Base-by-base conservation (phyloP, 2,329 filamentous ascomycete genomes). In the Aspergillus phoenicis region DNA sequence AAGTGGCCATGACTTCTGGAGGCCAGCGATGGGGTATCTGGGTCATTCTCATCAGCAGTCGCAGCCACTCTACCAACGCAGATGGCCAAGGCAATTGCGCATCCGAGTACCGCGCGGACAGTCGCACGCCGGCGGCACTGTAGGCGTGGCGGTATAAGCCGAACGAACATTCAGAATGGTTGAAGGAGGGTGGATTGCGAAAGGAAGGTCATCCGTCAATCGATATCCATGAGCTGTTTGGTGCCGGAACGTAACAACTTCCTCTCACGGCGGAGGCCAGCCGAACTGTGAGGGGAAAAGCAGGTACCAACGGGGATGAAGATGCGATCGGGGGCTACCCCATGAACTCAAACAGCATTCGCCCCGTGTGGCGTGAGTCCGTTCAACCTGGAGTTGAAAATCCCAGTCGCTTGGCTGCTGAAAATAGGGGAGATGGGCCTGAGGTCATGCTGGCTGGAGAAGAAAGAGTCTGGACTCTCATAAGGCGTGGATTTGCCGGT, bases 121-220 rank as follows among this genome's bases (percentile, higher is more conserved):
- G 88, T 90, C 69, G 88, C 87, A 72, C 85, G 85, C 71, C 91
- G 85, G 73, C 89, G 88, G 78, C 87, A 89, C 80, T 91, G 90
- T 67, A 91, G 80, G 70, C 85, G 87, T 74, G 84, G 88, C 75
- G 89, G 83, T 76, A 88, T 76, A 51, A 68, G 74, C 65, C 71
- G 75, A 78, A 80, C 80, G 68, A 68, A 71, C 66, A 58, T 60
- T 62, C 52, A 39, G 58, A 45, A 22, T 57, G 58, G 36, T 45
- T 24, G 41, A 30, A 30, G 56, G 28, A 36, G 36, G 7, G 36
- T 51, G 15, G 20, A 41, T 17, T 30, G 52, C 36, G 26, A 53
- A 33, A 48, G 20, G 22, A 41, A 49, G 30, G 43, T 33, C 47
- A 51, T 51, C 15, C 47, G 33, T 51, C 15, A 10, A 51, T 30